Base-by-base conservation (phyloP, 2,329 filamentous ascomycete genomes). In the Epichloe glyceriae region DNA sequence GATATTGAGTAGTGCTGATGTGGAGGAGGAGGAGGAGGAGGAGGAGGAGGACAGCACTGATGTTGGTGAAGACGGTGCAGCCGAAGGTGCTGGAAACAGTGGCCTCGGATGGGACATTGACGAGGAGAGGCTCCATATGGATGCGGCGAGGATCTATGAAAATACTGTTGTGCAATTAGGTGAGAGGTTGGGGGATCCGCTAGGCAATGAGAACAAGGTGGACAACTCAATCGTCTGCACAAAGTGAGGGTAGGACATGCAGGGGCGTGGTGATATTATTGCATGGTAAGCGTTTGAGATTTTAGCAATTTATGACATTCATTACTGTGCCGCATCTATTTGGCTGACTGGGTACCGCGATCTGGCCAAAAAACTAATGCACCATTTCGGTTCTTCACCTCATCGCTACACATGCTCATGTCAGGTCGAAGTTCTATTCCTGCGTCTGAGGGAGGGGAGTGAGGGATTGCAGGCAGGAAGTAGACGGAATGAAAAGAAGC, bases 71-170 rank as follows among this genome's bases (percentile, higher is more conserved):
- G 48, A 46, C 30, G 68, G 71, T 6, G 66, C 66, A 1, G 65
- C 61, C 6, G 57, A 63, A 14, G 62, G 64, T 10, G 54, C 57
- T 2, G 43, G 22, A 4, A n/a, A 33, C 2, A 62, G 2, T 46
- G 44, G n/a, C 20, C 14, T 38, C 49, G 30, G 30, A 19, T 64
- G 60, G 61, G 70, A 74, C 37, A 68, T 71, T 3, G 70, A 73
- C 5, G 70, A 72, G 47, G 71, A 74, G 38, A 72, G 74, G 35
- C 61, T 80, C 57, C 75, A 86, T 55, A 80, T 90, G 74, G 82
- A 85, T 55, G 79, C 86, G 47, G 86, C 82, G 0, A 76, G 76
- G 55, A 82, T 94, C 2, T 95, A 93, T 67, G 86, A 93, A 64
- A 77, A 77, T 58, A 93, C 88, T 0, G 78, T 95, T 56, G 76